These are phyloP conservation scores for Quercus robur DNA, from an alignment of 306 rosid genomes.

Conservation along the genomic window DNA sequence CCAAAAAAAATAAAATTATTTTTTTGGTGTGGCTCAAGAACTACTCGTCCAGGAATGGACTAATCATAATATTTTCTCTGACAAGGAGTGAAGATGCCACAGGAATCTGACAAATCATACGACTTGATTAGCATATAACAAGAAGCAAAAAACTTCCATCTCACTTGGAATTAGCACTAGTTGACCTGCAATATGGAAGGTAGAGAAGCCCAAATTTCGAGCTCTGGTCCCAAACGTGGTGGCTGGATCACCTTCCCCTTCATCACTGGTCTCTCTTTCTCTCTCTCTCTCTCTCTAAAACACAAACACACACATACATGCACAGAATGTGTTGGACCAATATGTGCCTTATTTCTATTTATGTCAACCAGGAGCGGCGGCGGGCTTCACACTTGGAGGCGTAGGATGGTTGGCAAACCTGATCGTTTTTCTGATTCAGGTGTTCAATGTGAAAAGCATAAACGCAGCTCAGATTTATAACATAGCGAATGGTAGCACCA, in stretches of 20 bases:
- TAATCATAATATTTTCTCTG: background rate
- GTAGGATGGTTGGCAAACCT: slow-evolving; percentile 37
- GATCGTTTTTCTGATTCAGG: slow-evolving; percentile 41
- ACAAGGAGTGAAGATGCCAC: background rate
- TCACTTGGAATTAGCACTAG: background rate
- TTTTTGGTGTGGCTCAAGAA: too few relatives aligned
- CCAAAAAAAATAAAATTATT: too few relatives aligned
- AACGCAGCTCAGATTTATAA: slow-evolving; percentile 44
- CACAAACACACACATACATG: background rate
- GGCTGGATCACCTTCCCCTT: slow-evolving; percentile 54
- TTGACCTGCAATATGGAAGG: slow-evolving; percentile 11
- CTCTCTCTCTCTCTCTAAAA: background rate
- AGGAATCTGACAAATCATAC: background rate
- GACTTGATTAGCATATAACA: background rate
- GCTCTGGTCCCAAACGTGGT: slow-evolving; percentile 14
- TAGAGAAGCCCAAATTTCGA: slow-evolving; percentile 8
- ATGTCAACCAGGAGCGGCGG: slow-evolving; percentile 28
- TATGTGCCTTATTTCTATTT: background rate
- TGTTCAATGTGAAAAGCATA: slow-evolving; percentile 44
- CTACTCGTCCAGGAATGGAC: background rate
- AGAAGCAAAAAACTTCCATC: background rate
- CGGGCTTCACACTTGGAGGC: slow-evolving; percentile 25
- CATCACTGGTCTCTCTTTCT: slow-evolving; percentile 23
- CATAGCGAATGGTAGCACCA: slow-evolving; percentile 25
- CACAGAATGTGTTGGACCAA: background rate